Conservation (phyloP, 176 grass and related monocot species). For the Paspalum notatum region DNA sequence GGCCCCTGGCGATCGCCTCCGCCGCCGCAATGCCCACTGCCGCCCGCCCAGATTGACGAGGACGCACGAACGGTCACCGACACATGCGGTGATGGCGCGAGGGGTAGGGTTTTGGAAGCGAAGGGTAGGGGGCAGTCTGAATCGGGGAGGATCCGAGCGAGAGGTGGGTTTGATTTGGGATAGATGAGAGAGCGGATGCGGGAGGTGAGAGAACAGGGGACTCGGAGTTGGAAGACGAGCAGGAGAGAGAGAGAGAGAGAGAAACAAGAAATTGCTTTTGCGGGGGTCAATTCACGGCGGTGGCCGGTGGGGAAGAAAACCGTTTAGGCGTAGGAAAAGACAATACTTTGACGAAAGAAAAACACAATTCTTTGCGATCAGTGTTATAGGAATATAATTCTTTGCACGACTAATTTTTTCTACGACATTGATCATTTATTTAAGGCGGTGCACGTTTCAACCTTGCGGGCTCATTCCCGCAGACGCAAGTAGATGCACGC, state of each 20-base stretch:
- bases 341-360: background rate
- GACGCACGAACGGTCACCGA: background rate
- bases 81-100: conserved; percentile 18
- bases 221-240: too few species aligned
- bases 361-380: too few species aligned
- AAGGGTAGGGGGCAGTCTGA: conserved; percentile 33
- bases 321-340: background rate
- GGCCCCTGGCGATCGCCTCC: conserved; percentile 20
- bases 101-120: conserved; percentile 45
- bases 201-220: background rate
- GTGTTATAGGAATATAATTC: too few species aligned
- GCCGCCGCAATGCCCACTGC: conserved; percentile 5
- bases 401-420: too few species aligned
- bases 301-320: background rate
- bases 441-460: too few species aligned
- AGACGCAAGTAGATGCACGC: too few species aligned
- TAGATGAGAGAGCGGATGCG: conserved; percentile 9
- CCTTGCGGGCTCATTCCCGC: too few species aligned
- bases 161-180: conserved; percentile 31
- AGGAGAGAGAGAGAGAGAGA: background rate
- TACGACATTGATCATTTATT: too few species aligned
- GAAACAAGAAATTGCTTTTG: background rate
- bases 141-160: conserved; percentile 26
- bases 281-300: too few species aligned
- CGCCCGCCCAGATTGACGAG: background rate